Evolutionary conservation across 805 yeast genomes (phyloP), one percentile per base, ranked within the genome.

Genomic region (Sugiyamaella valdiviana): DNA sequence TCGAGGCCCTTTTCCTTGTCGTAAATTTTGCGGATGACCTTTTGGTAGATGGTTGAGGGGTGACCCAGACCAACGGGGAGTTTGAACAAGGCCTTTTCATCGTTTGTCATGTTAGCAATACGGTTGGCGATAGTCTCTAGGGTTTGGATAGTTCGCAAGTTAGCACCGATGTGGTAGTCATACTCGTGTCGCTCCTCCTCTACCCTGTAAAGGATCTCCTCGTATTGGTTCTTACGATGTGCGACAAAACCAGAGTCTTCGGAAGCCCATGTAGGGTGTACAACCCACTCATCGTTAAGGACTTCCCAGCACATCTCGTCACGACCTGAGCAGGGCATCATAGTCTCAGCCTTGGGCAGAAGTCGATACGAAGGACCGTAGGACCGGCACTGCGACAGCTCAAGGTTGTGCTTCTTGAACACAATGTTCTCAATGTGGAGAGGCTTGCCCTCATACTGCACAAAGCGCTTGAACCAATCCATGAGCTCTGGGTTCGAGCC

Each of bases 241-340:
- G 99, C 96, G 63, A 93, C 90, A 60, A 91, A 93, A 0, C 99
- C 99, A 10, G 96, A 86, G 66, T 93, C 99, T 66, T 93, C 99
- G 0, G 98, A 91, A 3, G 98, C 99, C 99, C 99, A 93, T n/a
- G 96, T 95, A 19, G 99, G 99, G 67, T 93, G 98, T 5, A 97
- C 96, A 32, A 93, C 98, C 97, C 98, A 93, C 67, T 91, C 98
- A 65, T 93, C 99, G 66, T 93, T 93, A 58, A 93, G 75, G 14
- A 93, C 96, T 62, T 91, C 97, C 97, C 97, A 91, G 65, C 99
- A 93, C 90, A 93, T 85, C 59, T 91, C 98, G 67, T 93, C 99
- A 60, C 99, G 80, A 15, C 99, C 99, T 7, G 95, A 85, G 60
- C 98, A 91, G 19, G 98, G 97, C 95, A 89, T 89, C 61, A 80